Evolutionary conservation across 345 rosid species (phyloP).

Genomic region (Rhizophora mangle): DNA sequence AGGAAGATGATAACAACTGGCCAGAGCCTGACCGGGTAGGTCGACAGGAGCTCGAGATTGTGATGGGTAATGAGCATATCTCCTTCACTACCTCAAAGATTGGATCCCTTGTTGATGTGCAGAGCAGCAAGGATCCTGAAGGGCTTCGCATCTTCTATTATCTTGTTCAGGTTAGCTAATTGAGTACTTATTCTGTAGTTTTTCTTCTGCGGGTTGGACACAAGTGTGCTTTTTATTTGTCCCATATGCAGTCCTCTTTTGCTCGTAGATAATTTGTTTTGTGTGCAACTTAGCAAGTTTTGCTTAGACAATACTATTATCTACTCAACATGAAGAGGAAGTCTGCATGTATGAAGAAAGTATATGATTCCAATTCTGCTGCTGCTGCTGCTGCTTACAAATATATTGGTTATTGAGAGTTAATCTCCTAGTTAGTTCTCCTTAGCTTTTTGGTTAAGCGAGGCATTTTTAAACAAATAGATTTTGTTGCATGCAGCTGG

Average conservation of each 20-base stretch:
- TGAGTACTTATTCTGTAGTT: background rate
- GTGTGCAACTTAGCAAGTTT: too few relatives aligned
- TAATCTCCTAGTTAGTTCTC: background rate
- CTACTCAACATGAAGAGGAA: too few relatives aligned
- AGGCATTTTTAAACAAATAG: background rate
- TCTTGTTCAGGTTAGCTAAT: slow-evolving; percentile 83
- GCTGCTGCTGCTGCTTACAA: too few relatives aligned
- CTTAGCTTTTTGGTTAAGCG: background rate
- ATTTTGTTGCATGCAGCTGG: background rate
- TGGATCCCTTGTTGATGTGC: slow-evolving; percentile 96
- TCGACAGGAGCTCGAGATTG: slow-evolving; percentile 94
- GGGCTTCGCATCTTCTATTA: slow-evolving; percentile 98
- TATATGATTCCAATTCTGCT: too few relatives aligned
- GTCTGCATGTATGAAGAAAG: too few relatives aligned
- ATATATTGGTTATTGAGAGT: background rate
- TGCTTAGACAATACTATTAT: too few relatives aligned
- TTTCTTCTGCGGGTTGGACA: too few relatives aligned
- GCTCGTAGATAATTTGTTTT: too few relatives aligned
- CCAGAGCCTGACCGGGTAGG: slow-evolving; percentile 99
- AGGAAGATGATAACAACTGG: slow-evolving; percentile 98
- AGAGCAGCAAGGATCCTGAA: slow-evolving; percentile 93
- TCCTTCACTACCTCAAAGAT: slow-evolving; percentile 94
- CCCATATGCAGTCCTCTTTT: too few relatives aligned
- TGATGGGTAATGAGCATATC: slow-evolving; percentile 96
- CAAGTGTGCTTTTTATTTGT: too few relatives aligned